Evolutionary conservation across 371 early-diverging fungal genomes (phyloP).

Genomic region (Mortierella polycephala): DNA sequence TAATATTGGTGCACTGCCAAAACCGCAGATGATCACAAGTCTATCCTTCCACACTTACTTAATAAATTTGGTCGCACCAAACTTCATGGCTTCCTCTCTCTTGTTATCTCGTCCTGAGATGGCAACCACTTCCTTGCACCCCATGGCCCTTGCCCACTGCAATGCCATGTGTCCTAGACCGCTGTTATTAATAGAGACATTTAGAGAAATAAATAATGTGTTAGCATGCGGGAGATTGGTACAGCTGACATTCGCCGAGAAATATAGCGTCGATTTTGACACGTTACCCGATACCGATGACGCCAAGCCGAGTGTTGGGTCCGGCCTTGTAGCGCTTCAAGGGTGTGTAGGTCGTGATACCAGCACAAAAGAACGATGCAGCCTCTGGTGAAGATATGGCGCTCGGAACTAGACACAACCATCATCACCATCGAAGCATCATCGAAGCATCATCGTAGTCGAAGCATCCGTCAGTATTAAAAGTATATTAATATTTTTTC

Average conservation of each 20-base stretch:
- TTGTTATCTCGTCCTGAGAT: conserved; percentile 73
- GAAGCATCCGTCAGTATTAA: neutral
- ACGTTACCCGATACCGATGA: conserved; percentile 67
- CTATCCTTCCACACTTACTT: conserved; percentile 12
- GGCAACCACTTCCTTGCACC: conserved; percentile 71
- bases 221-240: too few species aligned
- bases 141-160: conserved; percentile 71
- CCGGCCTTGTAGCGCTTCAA: conserved; percentile 59
- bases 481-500: neutral
- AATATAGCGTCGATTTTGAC: neutral
- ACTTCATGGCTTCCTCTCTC: conserved; percentile 65
- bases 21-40: too few species aligned
- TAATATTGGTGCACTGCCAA: too few species aligned
- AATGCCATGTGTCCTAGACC: conserved; percentile 75
- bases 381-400: conserved; percentile 13
- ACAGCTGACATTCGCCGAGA: too few species aligned
- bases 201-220: too few species aligned
- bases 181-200: conserved; percentile 8
- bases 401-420: neutral
- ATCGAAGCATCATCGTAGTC: too few species aligned
- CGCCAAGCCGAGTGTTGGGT: conserved; percentile 64
- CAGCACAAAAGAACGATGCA: conserved; percentile 68
- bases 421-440: too few species aligned
- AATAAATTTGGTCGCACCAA: conserved; percentile 72
- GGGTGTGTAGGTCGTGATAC: conserved; percentile 74